Percentiles rank a stretch among this genome's conserved stretches.
Conservation (phyloP, 805 yeast species). For the Candida ulmi region DNA sequence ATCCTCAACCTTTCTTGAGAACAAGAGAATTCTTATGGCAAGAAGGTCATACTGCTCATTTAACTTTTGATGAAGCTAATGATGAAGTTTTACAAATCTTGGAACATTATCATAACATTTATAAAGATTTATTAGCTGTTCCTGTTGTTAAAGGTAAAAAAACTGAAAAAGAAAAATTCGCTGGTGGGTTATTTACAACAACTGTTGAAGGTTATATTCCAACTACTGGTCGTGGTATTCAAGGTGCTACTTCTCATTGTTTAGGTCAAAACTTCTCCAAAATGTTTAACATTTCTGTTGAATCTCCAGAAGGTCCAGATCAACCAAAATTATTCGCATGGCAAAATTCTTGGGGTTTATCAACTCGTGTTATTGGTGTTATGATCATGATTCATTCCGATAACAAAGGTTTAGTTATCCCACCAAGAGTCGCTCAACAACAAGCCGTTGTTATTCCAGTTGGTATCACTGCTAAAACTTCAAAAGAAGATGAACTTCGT, state of each 20-base stretch:
- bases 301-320: constrained; percentile 88
- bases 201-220: constrained; percentile 96
- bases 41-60: constrained; percentile 98
- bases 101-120: constrained; percentile 78
- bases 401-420: constrained; percentile 95
- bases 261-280: constrained; percentile 97
- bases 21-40: constrained; percentile 99
- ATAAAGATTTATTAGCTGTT: constrained; percentile 90
- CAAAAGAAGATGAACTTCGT: constrained; percentile 65
- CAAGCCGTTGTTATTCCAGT: constrained; percentile 94
- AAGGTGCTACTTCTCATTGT: constrained; percentile 98
- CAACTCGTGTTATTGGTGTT: constrained; percentile 98
- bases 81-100: constrained; percentile 82
- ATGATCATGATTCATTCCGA: constrained; percentile 99
- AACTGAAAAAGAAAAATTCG: constrained; percentile 97
- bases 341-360: constrained; percentile 99
- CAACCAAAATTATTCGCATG: constrained; percentile 82
- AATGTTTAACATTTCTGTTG: constrained; percentile 95
- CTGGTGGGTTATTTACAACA: constrained; percentile 95
- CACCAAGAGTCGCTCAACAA: constrained; percentile 91
- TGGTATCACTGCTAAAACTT: constrained; percentile 85
- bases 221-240: constrained; percentile 99
- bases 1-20: constrained; percentile 98
- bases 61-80: constrained; percentile 75
- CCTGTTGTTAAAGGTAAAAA: constrained; percentile 94